Conservation (phyloP, 148 eudicot species). For the Euryodendron excelsum region DNA sequence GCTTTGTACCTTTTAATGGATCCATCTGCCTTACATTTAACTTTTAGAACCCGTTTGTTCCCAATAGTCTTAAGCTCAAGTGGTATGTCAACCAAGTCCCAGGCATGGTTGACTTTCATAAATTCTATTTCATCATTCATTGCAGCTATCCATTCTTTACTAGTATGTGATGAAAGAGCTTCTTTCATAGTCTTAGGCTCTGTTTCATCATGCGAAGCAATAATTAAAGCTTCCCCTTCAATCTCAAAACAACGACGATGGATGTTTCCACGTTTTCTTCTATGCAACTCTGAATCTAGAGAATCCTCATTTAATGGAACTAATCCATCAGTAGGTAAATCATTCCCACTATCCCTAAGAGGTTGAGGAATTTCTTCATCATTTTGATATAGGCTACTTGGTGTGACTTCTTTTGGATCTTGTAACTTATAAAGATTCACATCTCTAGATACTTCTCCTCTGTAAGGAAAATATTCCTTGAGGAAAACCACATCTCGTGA, state of each 20-base stretch:
- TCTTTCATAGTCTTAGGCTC: background rate
- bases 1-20: conserved; percentile 1
- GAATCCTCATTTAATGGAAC: background rate
- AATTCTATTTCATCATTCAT: conserved; percentile 11
- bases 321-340: background rate
- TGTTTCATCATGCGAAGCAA: background rate
- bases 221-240: background rate
- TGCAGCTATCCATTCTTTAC: background rate
- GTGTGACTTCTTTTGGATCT: too few relatives aligned
- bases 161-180: background rate
- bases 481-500: too few relatives aligned
- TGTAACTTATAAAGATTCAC: too few relatives aligned
- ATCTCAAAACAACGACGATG: background rate
- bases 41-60: conserved; percentile 8
- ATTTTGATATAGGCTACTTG: too few relatives aligned
- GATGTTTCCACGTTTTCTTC: background rate
- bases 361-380: background rate
- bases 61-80: background rate
- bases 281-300: background rate
- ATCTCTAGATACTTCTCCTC: too few relatives aligned
- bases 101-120: background rate
- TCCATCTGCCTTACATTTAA: background rate
- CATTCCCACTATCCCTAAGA: background rate
- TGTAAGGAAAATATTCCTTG: too few relatives aligned
- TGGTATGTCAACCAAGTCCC: conserved; percentile 9